These are phyloP conservation scores for Aciculoconidium aculeatum DNA, from an alignment of 805 yeast genomes.

Conservation along the genomic window DNA sequence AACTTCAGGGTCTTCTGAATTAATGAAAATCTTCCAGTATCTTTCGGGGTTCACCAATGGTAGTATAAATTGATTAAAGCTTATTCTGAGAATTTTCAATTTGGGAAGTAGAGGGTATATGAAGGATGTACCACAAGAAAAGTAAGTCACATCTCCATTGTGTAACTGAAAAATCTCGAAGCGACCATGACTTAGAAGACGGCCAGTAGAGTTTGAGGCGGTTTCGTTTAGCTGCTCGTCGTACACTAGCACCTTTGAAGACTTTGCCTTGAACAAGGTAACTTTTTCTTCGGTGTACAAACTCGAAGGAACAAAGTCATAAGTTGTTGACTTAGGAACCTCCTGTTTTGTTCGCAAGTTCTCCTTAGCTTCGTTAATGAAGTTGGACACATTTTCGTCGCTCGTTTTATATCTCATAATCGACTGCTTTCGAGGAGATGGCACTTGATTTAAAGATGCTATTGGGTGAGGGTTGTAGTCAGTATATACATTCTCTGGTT, in stretches of 20 bases:
- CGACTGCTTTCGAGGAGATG: slow-evolving; percentile 31
- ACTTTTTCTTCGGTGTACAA: slow-evolving; percentile 31
- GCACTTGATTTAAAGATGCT: no score
- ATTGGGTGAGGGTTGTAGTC: neutral
- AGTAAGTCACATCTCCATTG: slow-evolving; percentile 51
- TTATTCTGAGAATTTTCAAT: slow-evolving; percentile 49
- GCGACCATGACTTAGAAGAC: slow-evolving; percentile 54
- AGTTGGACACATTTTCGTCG: slow-evolving; percentile 15
- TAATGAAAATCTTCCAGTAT: slow-evolving; percentile 56
- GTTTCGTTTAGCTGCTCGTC: slow-evolving; percentile 24
- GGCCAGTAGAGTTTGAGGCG: slow-evolving; percentile 26
- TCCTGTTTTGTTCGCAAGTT: slow-evolving; percentile 12
- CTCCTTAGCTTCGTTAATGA: slow-evolving; percentile 24
- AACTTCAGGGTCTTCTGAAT: slow-evolving; percentile 21
- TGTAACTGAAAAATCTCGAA: slow-evolving; percentile 56
- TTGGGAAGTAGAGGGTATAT: slow-evolving; percentile 71
- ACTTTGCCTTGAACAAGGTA: slow-evolving; percentile 26
- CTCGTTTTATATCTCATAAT: slow-evolving; percentile 32
- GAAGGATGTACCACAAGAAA: slow-evolving; percentile 60
- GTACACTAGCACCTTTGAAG: slow-evolving; percentile 30
- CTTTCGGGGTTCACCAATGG: slow-evolving; percentile 71
- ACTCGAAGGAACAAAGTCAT: slow-evolving; percentile 10
- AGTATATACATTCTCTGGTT: neutral
- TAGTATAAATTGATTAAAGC: slow-evolving; percentile 45
- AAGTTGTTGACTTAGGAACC: slow-evolving; percentile 2